Conservation (phyloP, 2,329 filamentous ascomycete species). For the Fusarium devonianum region DNA sequence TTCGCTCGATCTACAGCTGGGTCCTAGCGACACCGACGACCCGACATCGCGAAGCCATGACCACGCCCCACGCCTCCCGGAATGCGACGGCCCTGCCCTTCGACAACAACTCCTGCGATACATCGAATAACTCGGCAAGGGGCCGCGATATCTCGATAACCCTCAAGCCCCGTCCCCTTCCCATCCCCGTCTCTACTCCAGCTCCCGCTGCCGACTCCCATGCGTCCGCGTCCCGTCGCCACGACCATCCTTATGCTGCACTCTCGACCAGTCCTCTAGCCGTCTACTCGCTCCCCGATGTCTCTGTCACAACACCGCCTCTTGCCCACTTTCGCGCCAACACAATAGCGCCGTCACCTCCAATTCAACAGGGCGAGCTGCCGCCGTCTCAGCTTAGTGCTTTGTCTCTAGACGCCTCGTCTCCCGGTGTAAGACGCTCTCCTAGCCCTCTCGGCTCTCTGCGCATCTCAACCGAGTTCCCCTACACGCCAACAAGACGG, state of each 20-base stretch:
- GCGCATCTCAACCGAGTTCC: constrained; percentile 50
- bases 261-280: constrained; percentile 29
- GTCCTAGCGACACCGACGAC: constrained; percentile 34
- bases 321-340: constrained; percentile 39
- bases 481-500: constrained; percentile 32
- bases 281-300: constrained; percentile 37
- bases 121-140: constrained; percentile 21
- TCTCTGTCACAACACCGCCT: constrained; percentile 35
- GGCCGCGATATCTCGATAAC: constrained; percentile 33
- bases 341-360: constrained; percentile 48
- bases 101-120: constrained; percentile 29
- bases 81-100: constrained; percentile 40
- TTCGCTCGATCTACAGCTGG: constrained; percentile 28
- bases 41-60: constrained; percentile 43
- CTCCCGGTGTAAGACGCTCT: constrained; percentile 21
- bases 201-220: constrained; percentile 25
- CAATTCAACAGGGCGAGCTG: constrained; percentile 32
- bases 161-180: constrained; percentile 31
- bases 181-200: constrained; percentile 28
- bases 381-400: constrained; percentile 22
- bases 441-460: constrained; percentile 42
- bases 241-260: constrained; percentile 31
- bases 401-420: constrained; percentile 21
- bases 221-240: constrained; percentile 29
- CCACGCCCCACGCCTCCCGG: constrained; percentile 40